These are phyloP conservation scores for Plectranthus barbatus DNA, from an alignment of 257 asterid genomes.

Conservation along the genomic window DNA sequence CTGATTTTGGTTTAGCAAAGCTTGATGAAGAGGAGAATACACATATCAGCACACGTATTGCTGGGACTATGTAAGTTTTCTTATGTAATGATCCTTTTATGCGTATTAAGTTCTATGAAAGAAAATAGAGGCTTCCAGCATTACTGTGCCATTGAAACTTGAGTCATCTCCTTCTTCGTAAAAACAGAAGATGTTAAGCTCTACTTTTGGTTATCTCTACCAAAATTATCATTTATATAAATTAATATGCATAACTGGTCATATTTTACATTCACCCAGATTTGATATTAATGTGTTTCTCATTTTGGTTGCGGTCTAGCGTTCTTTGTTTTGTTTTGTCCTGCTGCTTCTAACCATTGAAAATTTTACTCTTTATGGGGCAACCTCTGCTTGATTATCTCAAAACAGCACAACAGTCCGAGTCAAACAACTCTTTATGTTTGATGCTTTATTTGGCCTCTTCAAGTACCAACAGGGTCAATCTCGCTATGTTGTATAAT, in stretches of 20 bases:
- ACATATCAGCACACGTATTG: conserved; percentile 76
- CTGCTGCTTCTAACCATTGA: no score
- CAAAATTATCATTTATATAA: no score
- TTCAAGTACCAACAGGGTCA: no score
- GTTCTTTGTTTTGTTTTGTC: neutral
- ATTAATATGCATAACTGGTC: no score
- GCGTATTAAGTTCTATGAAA: neutral
- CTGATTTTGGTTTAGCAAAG: conserved; percentile 83
- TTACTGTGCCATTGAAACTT: neutral
- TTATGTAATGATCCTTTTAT: neutral
- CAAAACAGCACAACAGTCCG: no score
- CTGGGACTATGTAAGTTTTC: conserved; percentile 62
- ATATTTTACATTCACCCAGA: neutral
- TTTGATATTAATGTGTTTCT: neutral
- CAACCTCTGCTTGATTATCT: no score
- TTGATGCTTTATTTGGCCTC: no score
- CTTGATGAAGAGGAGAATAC: conserved; percentile 78
- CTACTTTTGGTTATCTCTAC: no score
- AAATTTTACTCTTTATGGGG: no score
- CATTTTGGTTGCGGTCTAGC: neutral
- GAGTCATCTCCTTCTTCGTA: neutral
- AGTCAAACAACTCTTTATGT: no score
- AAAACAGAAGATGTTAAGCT: no score
- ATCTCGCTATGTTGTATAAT: no score
- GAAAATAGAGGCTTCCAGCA: neutral